Percentiles rank a stretch among this genome's conserved stretches.
These are phyloP conservation scores for Podosphaera leucotricha DNA, from an alignment of 2,329 filamentous ascomycete species.

Conservation along the genomic window DNA sequence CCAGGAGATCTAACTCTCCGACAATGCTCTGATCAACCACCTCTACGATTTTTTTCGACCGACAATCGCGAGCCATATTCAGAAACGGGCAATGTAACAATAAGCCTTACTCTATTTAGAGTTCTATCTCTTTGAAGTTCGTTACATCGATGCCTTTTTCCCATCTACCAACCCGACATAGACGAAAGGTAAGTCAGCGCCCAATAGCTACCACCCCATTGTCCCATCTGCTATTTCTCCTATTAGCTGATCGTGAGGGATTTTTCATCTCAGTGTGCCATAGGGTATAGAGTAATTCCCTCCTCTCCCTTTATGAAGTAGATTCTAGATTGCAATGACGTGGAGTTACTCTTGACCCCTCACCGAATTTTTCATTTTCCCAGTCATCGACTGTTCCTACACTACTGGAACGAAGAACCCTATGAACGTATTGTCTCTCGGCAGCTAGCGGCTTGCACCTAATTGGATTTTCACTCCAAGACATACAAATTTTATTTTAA, in stretches of 20 bases:
- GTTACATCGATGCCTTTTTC: neutral
- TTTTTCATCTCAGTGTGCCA: neutral
- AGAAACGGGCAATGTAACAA: neutral
- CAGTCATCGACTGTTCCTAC: neutral
- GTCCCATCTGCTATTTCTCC: neutral
- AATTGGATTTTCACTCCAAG: neutral
- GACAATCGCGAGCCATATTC: neutral
- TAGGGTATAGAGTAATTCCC: neutral
- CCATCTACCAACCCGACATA: neutral
- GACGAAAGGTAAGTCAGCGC: neutral
- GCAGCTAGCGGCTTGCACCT: neutral
- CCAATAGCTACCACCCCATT: neutral
- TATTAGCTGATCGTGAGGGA: neutral
- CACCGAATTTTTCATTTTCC: neutral
- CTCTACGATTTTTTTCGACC: neutral
- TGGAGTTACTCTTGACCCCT: neutral
- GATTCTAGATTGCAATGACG: neutral
- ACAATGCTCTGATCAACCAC: neutral
- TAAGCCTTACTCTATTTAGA: neutral
- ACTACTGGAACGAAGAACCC: neutral
- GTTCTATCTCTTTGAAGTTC: neutral
- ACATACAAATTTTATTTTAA: neutral
- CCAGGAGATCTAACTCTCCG: neutral
- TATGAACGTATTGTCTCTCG: neutral
- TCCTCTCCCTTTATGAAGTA: neutral